Percentiles rank a stretch among this genome's conserved stretches.
These are phyloP conservation scores for Pulicaria dysenterica DNA, from an alignment of 129 eudicot genomes.

Conservation along the genomic window DNA sequence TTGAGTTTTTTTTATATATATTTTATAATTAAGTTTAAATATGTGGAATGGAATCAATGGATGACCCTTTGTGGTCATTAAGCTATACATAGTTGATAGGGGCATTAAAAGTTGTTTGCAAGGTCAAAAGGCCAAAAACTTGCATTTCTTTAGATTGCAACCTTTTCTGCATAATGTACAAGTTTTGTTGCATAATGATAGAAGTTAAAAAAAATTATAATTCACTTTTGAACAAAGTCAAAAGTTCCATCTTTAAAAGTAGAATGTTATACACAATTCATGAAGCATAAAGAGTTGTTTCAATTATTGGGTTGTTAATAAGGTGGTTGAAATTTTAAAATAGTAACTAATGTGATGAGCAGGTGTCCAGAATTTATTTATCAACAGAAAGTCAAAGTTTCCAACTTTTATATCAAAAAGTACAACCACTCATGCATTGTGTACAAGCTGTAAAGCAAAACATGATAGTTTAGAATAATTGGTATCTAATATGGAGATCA, in stretches of 20 bases:
- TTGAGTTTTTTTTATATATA: background rate
- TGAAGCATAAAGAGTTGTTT: constrained; percentile 22
- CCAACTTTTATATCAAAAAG: background rate
- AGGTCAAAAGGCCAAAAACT: constrained; percentile 17
- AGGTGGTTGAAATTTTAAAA: constrained; percentile 19
- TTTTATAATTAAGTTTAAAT: constrained; percentile 10
- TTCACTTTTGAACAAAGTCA: background rate
- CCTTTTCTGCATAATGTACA: constrained; percentile 23
- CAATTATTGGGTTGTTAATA: constrained; percentile 13
- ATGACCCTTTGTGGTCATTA: constrained; percentile 7
- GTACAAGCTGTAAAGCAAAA: constrained; percentile 25
- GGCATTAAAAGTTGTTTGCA: constrained; percentile 18
- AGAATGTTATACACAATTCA: constrained; percentile 19
- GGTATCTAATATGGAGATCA: constrained; percentile 1
- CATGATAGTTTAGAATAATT: constrained; percentile 1
- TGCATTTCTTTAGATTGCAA: constrained; percentile 8
- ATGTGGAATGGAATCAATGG: background rate
- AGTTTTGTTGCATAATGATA: background rate
- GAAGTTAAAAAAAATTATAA: too few relatives aligned
- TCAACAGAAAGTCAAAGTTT: constrained; percentile 4
- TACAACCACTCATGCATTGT: constrained; percentile 29
- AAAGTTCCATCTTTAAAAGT: constrained; percentile 1
- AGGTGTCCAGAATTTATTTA: constrained; percentile 20
- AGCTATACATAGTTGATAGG: background rate
- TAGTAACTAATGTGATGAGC: constrained; percentile 19